Evolutionary conservation across 345 rosid species (phyloP).

Genomic region (Salix udensis): DNA sequence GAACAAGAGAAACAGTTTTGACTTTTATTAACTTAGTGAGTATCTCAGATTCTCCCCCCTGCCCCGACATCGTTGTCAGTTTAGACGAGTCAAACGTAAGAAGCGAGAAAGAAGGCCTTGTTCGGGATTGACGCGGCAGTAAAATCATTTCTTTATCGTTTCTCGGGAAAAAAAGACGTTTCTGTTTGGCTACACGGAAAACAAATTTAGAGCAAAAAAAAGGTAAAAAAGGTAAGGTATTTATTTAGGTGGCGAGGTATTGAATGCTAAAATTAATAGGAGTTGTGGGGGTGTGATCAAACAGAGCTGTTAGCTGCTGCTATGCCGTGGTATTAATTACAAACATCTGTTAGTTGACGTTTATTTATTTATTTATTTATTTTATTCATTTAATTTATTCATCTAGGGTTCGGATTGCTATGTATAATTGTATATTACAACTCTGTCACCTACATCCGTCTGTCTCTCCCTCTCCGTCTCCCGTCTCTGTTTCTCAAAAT

Average conservation of each 20-base stretch:
- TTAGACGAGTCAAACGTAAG: neutral
- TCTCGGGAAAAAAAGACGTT: neutral
- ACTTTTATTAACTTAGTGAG: neutral
- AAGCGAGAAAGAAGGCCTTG: neutral
- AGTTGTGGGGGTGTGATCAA: neutral
- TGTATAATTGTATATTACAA: slow-evolving; percentile 24
- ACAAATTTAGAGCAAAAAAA: neutral
- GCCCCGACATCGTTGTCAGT: slow-evolving; percentile 24
- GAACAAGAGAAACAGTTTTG: neutral
- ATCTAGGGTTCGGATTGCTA: slow-evolving; percentile 12
- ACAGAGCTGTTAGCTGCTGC: slow-evolving; percentile 20
- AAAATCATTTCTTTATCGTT: neutral
- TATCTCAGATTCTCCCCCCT: neutral
- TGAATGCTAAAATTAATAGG: slow-evolving; percentile 41
- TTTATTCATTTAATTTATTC: neutral
- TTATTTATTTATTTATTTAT: neutral
- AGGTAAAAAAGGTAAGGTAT: slow-evolving; percentile 11
- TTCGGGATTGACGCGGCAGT: slow-evolving; percentile 11
- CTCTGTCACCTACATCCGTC: slow-evolving; percentile 6
- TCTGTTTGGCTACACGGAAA: slow-evolving; percentile 27
- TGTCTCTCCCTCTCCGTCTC: slow-evolving; percentile 1
- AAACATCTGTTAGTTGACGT: slow-evolving; percentile 23
- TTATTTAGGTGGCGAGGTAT: slow-evolving; percentile 31
- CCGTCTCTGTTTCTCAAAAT: slow-evolving; percentile 5
- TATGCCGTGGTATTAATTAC: slow-evolving; percentile 31